These are phyloP conservation scores for Linaria vulgaris DNA, from an alignment of 257 asterid genomes.

Conservation along the genomic window DNA sequence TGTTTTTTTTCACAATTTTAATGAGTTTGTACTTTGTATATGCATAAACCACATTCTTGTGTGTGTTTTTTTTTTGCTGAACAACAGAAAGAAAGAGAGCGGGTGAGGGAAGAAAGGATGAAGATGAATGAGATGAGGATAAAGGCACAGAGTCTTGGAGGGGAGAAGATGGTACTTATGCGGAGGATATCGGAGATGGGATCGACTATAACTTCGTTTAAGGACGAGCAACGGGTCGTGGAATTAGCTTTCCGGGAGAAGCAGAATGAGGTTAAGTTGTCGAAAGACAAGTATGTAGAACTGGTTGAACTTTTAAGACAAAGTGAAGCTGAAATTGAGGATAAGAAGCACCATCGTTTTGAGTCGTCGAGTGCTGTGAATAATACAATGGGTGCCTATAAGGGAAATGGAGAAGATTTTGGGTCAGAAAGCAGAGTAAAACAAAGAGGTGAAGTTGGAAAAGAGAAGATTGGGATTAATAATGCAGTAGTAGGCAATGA, in stretches of 20 bases:
- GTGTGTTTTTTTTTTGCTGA: not conserved
- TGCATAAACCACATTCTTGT: too few species aligned
- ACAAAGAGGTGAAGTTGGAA: slow-evolving; percentile 18
- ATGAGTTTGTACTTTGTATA: too few species aligned
- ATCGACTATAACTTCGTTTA: slow-evolving; percentile 59
- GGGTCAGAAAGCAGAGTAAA: slow-evolving; percentile 17
- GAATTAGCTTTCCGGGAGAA: slow-evolving; percentile 48
- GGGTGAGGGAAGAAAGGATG: slow-evolving; percentile 39
- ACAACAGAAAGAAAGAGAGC: slow-evolving; percentile 59
- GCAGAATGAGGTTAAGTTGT: slow-evolving; percentile 48
- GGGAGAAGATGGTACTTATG: slow-evolving; percentile 48
- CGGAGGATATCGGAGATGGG: slow-evolving; percentile 50
- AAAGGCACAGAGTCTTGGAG: slow-evolving; percentile 41
- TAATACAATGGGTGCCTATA: not conserved
- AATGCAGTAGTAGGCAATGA: slow-evolving; percentile 23
- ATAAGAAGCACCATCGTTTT: slow-evolving; percentile 29
- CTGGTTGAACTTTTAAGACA: slow-evolving; percentile 21
- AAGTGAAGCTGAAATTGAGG: slow-evolving; percentile 46
- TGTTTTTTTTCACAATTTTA: too few species aligned
- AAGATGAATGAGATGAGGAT: slow-evolving; percentile 58
- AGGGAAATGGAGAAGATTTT: not conserved
- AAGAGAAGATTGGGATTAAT: not conserved
- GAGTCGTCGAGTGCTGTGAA: slow-evolving; percentile 31
- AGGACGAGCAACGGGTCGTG: slow-evolving; percentile 51
- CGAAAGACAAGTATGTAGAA: slow-evolving; percentile 27